phyloP scores from a whole-genome alignment of 2,329 filamentous ascomycete genomes.

The Diplodia seriata region DNA sequence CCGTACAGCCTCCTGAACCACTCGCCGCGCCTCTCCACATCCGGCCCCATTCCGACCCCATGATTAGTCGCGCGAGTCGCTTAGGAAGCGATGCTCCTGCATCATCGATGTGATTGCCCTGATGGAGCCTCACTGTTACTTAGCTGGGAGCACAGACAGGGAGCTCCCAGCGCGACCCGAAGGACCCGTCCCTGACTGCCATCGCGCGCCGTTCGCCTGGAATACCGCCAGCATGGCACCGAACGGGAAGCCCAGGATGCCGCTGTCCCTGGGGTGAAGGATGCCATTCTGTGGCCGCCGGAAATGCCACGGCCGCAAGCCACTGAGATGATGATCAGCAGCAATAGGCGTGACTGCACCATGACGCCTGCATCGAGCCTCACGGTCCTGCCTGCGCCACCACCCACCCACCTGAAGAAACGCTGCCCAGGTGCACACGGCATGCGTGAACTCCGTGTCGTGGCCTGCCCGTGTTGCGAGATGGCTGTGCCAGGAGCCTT shows the following conservation, averaged over 20 bases:
- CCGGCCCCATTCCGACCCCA: background rate
- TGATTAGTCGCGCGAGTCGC: background rate
- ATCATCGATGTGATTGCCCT: too few relatives aligned
- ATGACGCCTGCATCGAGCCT: slow-evolving; percentile 8
- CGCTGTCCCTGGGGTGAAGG: background rate
- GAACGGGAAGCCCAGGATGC: background rate
- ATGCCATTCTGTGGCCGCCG: background rate
- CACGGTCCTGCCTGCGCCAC: background rate
- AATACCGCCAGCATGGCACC: slow-evolving; percentile 3
- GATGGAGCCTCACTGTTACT: background rate
- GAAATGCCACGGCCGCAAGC: slow-evolving; percentile 9
- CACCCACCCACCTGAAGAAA: background rate
- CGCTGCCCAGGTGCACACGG: background rate
- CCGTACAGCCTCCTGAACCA: slow-evolving; percentile 1
- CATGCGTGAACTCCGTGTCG: background rate
- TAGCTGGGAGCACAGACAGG: too few relatives aligned
- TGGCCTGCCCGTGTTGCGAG: background rate
- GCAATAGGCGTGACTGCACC: background rate
- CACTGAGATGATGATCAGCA: slow-evolving; percentile 25
- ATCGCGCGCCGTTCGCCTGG: background rate
- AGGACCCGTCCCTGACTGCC: background rate
- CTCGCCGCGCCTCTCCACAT: background rate
- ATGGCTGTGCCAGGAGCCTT: slow-evolving; percentile 16
- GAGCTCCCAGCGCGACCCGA: background rate
- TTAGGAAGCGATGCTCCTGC: background rate